Evolutionary conservation across 306 rosid species (phyloP).

Genomic region (Trifolium fragiferum): DNA sequence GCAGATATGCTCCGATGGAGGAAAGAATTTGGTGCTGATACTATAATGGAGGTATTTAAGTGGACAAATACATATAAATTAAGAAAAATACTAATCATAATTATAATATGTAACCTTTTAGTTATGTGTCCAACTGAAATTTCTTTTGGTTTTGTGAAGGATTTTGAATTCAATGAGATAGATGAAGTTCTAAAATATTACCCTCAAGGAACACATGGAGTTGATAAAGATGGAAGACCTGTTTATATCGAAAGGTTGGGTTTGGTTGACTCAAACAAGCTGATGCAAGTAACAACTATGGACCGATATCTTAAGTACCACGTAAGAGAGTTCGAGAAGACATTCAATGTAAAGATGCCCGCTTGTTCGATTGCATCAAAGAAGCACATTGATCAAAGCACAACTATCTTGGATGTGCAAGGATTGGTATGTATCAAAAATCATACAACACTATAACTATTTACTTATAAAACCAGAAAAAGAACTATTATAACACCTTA

Average conservation of each 20-base stretch:
- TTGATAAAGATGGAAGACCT: slow-evolving; percentile 89
- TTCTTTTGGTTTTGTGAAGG: slow-evolving; percentile 52
- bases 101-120: slow-evolving; percentile 6
- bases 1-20: slow-evolving; percentile 94
- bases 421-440: slow-evolving; percentile 72
- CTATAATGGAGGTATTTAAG: slow-evolving; percentile 77
- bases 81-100: background rate
- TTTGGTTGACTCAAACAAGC: slow-evolving; percentile 76
- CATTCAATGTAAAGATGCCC: slow-evolving; percentile 73
- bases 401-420: slow-evolving; percentile 93
- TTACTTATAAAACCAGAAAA: background rate
- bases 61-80: background rate
- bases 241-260: slow-evolving; percentile 92
- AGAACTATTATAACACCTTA: slow-evolving; percentile 2
- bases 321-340: slow-evolving; percentile 86
- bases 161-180: slow-evolving; percentile 79
- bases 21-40: slow-evolving; percentile 83
- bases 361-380: slow-evolving; percentile 89
- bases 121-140: background rate
- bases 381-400: slow-evolving; percentile 93
- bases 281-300: slow-evolving; percentile 87
- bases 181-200: slow-evolving; percentile 87
- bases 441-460: background rate
- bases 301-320: slow-evolving; percentile 88
- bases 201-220: slow-evolving; percentile 96